A percentile compares a stretch with the other conserved stretches of the same genome.
Conservation (phyloP, 768 basidiomycete species). For the Panellus pusillus region DNA sequence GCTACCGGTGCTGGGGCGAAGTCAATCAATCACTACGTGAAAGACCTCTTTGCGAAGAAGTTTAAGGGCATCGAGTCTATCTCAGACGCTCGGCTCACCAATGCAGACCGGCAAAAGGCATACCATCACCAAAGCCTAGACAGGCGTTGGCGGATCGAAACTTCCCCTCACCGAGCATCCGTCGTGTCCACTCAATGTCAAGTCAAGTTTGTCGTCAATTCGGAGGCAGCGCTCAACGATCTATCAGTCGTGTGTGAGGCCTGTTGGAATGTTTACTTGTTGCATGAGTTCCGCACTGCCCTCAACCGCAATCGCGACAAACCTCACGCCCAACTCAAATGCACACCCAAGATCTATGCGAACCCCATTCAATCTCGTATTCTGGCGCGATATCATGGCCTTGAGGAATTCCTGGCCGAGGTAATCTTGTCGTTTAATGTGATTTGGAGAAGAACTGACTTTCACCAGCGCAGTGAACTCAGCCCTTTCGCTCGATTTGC, state of each 20-base stretch:
- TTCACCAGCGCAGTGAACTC: no score
- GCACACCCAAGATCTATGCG: neutral
- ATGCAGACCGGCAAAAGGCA: neutral
- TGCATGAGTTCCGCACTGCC: neutral
- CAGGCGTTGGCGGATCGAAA: neutral
- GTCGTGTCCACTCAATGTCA: neutral
- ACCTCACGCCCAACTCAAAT: neutral
- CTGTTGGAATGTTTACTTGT: neutral
- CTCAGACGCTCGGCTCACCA: neutral
- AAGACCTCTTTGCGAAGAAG: neutral
- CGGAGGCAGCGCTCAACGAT: neutral
- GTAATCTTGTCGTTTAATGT: no score
- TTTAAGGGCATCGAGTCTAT: neutral
- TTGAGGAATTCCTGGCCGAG: neutral
- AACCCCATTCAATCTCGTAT: neutral
- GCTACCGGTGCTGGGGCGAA: neutral
- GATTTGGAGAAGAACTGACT: no score
- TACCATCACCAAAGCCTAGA: neutral
- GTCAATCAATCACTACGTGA: neutral
- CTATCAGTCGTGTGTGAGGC: neutral
- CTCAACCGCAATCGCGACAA: neutral
- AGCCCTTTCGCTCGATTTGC: no score
- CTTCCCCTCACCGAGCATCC: neutral
- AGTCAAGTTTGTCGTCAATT: neutral
- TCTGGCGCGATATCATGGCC: neutral